A percentile compares a stretch with the other conserved stretches of the same genome.
Evolutionary conservation across 495 filamentous ascomycete genomes (phyloP).

Genomic region (Acidiella bohemica): DNA sequence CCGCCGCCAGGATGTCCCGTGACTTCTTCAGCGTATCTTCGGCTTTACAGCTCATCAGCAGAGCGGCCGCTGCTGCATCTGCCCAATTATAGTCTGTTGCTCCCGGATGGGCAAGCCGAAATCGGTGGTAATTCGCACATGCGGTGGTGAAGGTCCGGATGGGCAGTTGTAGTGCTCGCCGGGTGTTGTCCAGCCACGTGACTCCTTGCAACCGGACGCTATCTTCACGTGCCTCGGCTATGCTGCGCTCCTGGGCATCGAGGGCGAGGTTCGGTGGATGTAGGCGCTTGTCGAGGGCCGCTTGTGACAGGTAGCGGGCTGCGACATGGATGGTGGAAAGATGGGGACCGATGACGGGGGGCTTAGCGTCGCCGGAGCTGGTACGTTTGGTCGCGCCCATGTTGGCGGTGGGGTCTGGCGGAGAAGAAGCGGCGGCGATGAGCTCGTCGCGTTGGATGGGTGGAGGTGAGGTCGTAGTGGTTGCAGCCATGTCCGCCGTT

Average conservation of each 20-base stretch:
- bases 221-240: conserved; percentile 52
- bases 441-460: neutral
- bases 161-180: conserved; percentile 60
- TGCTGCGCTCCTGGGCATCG: conserved; percentile 44
- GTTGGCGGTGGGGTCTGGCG: neutral
- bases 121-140: conserved; percentile 75
- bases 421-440: neutral
- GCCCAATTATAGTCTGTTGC: conserved; percentile 22
- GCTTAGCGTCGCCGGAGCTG: conserved; percentile 16
- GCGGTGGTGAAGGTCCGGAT: conserved; percentile 77
- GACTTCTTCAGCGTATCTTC: conserved; percentile 98
- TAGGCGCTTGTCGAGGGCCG: conserved; percentile 7
- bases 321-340: conserved; percentile 60
- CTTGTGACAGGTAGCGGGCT: conserved; percentile 44
- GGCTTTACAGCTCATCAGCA: conserved; percentile 91
- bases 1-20: conserved; percentile 77
- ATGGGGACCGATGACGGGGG: conserved; percentile 44
- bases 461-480: neutral
- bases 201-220: conserved; percentile 59
- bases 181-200: conserved; percentile 65
- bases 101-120: conserved; percentile 64
- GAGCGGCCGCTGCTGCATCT: conserved; percentile 75
- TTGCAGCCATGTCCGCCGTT: neutral
- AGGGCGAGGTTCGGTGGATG: conserved; percentile 16
- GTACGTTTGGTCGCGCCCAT: conserved; percentile 16